phyloP scores from a whole-genome alignment of 495 filamentous ascomycete genomes.

The Annulohypoxylon bovei region DNA sequence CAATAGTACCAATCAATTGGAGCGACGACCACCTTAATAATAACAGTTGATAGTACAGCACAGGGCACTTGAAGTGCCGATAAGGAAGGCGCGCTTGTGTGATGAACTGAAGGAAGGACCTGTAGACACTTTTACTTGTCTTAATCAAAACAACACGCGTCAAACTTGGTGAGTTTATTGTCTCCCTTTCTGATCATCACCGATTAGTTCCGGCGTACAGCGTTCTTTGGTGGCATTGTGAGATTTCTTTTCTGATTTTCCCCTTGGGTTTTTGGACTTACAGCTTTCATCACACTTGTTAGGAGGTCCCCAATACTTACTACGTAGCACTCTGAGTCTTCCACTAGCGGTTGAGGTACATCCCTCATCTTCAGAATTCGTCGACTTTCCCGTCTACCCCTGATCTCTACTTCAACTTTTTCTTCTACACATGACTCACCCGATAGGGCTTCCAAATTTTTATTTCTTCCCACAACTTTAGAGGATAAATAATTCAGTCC shows the following conservation, averaged over 20 bases:
- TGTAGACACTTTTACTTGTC: not conserved
- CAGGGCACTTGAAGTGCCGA: not conserved
- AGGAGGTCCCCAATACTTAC: not conserved
- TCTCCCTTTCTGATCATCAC: not conserved
- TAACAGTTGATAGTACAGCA: not conserved
- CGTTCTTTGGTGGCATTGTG: constrained; percentile 15
- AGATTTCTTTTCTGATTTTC: constrained; percentile 13
- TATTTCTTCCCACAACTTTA: not conserved
- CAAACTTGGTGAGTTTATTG: not conserved
- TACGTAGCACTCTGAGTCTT: not conserved
- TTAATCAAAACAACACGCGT: not conserved
- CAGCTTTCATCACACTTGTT: not conserved
- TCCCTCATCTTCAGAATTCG: not conserved
- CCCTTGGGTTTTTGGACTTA: constrained; percentile 18
- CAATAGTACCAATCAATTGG: not conserved
- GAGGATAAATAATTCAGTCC: no score
- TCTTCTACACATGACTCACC: not conserved
- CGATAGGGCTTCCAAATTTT: not conserved
- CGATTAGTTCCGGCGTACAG: not conserved
- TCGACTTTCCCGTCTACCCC: not conserved
- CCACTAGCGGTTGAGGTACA: not conserved
- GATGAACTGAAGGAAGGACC: not conserved
- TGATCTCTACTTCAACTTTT: not conserved
- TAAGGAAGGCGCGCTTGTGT: not conserved
- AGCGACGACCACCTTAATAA: not conserved